phyloP scores from a whole-genome alignment of 2,329 filamentous ascomycete species.

The Penicillium italicum region DNA sequence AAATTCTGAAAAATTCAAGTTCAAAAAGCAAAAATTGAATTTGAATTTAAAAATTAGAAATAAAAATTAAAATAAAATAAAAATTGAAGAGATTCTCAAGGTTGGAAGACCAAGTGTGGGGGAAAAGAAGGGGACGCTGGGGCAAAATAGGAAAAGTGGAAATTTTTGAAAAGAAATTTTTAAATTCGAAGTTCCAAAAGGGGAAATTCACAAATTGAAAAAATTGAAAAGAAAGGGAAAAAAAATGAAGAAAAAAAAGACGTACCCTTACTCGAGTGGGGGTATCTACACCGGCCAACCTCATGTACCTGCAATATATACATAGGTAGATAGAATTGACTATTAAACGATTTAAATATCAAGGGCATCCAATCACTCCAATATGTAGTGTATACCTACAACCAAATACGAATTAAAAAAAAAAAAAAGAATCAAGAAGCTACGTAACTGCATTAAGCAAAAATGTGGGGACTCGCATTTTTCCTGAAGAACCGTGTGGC shows the following conservation, averaged over 20 bases:
- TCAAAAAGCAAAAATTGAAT: constrained; percentile 20
- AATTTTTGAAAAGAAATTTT: not conserved
- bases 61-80: constrained; percentile 24
- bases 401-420: too few relatives aligned
- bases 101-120: constrained; percentile 20
- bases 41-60: constrained; percentile 25
- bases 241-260: constrained; percentile 10
- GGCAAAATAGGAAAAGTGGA: constrained; percentile 24
- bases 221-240: constrained; percentile 5
- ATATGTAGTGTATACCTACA: not conserved
- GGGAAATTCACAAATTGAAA: constrained; percentile 15
- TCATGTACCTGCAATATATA: not conserved
- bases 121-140: constrained; percentile 32
- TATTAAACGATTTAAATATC: not conserved
- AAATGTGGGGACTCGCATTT: constrained; percentile 18
- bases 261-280: not conserved
- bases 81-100: constrained; percentile 10
- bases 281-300: not conserved
- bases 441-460: constrained; percentile 6
- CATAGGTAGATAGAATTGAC: not conserved
- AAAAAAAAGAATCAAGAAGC: not conserved
- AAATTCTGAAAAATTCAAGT: constrained; percentile 14
- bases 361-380: not conserved
- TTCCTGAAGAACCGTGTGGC: constrained; percentile 22
- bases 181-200: constrained; percentile 9